Evolutionary conservation across 2,329 filamentous ascomycete genomes (phyloP).

Genomic region (Ophiocordyceps sinensis): DNA sequence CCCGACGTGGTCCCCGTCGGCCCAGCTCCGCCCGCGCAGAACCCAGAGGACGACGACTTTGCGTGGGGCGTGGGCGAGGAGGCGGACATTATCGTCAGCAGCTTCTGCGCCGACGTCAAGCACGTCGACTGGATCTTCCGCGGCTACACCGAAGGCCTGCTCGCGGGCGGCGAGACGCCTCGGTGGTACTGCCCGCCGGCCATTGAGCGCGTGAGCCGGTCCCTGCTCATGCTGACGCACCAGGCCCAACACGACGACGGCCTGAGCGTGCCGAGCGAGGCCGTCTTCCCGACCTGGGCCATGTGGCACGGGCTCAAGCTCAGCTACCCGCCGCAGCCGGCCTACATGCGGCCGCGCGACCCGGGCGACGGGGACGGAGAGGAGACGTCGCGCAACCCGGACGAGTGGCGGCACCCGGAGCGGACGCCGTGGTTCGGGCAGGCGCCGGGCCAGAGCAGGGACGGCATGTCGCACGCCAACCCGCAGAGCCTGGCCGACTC

Average conservation of each 20-base stretch:
- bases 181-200: slow-evolving; percentile 22
- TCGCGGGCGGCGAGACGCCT: slow-evolving; percentile 10
- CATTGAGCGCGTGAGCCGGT: slow-evolving; percentile 16
- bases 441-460: too few relatives aligned
- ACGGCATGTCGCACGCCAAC: slow-evolving; percentile 4
- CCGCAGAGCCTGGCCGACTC: slow-evolving; percentile 9
- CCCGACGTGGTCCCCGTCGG: slow-evolving; percentile 15
- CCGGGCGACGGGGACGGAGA: slow-evolving; percentile 5
- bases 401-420: too few relatives aligned
- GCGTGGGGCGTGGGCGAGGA: slow-evolving; percentile 19
- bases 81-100: slow-evolving; percentile 16
- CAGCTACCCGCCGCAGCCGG: slow-evolving; percentile 19
- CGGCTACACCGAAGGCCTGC: slow-evolving; percentile 16
- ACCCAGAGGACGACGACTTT: slow-evolving; percentile 11
- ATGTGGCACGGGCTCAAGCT: slow-evolving; percentile 23
- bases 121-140: slow-evolving; percentile 16
- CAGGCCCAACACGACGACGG: slow-evolving; percentile 15
- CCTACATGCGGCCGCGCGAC: slow-evolving; percentile 11
- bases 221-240: slow-evolving; percentile 17
- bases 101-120: slow-evolving; percentile 14
- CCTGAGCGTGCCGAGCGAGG: slow-evolving; percentile 3
- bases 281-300: slow-evolving; percentile 13
- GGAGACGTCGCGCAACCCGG: slow-evolving; percentile 1
- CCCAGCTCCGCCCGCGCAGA: slow-evolving; percentile 11
- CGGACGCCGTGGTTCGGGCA: too few relatives aligned